Conservation (phyloP, 805 yeast genomes). For the Nematodospora valgi region DNA sequence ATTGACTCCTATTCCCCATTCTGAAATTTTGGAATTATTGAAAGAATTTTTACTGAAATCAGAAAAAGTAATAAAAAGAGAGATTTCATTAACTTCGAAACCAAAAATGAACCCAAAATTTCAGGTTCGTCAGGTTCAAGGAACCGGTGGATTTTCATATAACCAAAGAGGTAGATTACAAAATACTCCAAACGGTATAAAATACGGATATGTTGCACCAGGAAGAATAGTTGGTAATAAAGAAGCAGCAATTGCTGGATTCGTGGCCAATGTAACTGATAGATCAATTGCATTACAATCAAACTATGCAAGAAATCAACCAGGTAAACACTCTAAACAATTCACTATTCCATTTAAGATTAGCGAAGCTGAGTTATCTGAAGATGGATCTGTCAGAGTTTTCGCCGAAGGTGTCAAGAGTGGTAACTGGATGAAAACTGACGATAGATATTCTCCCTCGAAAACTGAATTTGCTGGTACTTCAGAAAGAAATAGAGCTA, state of each 20-base stretch:
- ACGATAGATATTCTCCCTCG: conserved; percentile 24
- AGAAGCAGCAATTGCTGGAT: conserved; percentile 52
- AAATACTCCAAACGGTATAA: conserved; percentile 69
- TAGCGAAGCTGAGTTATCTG: conserved; percentile 34
- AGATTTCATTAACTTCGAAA: conserved; percentile 20
- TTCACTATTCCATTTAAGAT: conserved; percentile 41
- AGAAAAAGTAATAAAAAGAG: conserved; percentile 19
- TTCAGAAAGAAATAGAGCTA: conserved; percentile 32
- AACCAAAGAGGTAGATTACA: conserved; percentile 62
- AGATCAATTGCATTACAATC: conserved; percentile 34
- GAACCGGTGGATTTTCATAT: conserved; percentile 77
- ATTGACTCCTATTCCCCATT: conserved; percentile 12
- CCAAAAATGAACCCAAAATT: conserved; percentile 15
- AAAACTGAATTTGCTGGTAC: conserved; percentile 30
- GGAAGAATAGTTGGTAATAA: conserved; percentile 59
- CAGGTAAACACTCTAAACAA: conserved; percentile 42
- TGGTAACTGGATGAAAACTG: conserved; percentile 35
- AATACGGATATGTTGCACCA: conserved; percentile 53
- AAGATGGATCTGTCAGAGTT: conserved; percentile 34
- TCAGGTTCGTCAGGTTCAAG: conserved; percentile 39
- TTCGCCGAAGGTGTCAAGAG: conserved; percentile 39
- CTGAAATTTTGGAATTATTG: conserved; percentile 23
- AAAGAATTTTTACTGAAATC: conserved; percentile 28
- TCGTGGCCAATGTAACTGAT: conserved; percentile 36
- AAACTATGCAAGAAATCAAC: conserved; percentile 36